Conservation (phyloP, 2,329 filamentous ascomycete genomes). For the Neonectria magnoliae region DNA sequence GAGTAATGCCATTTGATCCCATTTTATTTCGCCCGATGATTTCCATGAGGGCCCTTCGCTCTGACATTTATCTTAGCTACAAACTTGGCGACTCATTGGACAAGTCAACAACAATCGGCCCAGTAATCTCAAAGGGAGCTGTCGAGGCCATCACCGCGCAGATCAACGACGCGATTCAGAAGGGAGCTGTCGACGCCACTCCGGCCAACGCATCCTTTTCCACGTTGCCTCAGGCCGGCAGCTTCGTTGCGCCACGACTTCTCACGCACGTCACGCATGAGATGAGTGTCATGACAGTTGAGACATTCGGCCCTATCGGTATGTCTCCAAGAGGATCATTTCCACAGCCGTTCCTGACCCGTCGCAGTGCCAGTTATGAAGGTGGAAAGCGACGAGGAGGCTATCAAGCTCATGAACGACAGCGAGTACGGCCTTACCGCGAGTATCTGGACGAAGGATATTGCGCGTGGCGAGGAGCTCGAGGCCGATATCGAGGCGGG, state of each 20-base stretch:
- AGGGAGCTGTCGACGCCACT: slow-evolving; percentile 85
- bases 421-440: slow-evolving; percentile 93
- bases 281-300: slow-evolving; percentile 90
- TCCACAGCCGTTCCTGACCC: not conserved
- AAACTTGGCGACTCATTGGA: slow-evolving; percentile 89
- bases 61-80: slow-evolving; percentile 57
- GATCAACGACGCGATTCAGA: slow-evolving; percentile 81
- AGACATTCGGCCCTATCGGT: slow-evolving; percentile 83
- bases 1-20: not conserved
- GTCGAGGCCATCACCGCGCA: slow-evolving; percentile 80
- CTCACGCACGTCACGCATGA: slow-evolving; percentile 80
- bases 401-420: slow-evolving; percentile 88
- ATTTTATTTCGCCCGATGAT: not conserved
- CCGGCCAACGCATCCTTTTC: slow-evolving; percentile 82
- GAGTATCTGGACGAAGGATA: slow-evolving; percentile 97
- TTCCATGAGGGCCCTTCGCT: not conserved
- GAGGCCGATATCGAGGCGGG: slow-evolving; percentile 87
- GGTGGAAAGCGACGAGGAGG: slow-evolving; percentile 83
- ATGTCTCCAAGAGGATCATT: not conserved
- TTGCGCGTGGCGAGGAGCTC: slow-evolving; percentile 76
- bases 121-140: slow-evolving; percentile 84
- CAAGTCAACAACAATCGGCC: slow-evolving; percentile 82
- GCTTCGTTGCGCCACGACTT: slow-evolving; percentile 88
- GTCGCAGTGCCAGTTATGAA: slow-evolving; percentile 86
- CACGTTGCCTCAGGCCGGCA: slow-evolving; percentile 76